These are phyloP conservation scores for Candida sp. DNA, from an alignment of 1,139 yeast genomes.

Conservation along the genomic window DNA sequence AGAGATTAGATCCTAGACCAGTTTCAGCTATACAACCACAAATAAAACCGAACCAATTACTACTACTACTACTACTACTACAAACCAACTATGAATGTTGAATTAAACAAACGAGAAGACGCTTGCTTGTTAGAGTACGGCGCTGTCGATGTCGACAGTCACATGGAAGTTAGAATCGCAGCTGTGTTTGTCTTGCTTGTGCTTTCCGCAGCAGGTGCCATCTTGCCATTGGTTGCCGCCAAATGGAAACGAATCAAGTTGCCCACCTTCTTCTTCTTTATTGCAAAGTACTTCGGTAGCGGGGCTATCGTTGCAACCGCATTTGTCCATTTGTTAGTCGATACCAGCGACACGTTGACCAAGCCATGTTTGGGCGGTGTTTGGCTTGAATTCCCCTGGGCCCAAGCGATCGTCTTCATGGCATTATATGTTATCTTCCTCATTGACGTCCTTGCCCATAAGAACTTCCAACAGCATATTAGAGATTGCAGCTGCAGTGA, in stretches of 20 bases:
- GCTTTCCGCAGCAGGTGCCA: slow-evolving; percentile 34
- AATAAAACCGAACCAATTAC: neutral
- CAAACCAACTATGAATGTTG: neutral
- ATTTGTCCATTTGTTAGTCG: slow-evolving; percentile 37
- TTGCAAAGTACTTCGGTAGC: slow-evolving; percentile 32
- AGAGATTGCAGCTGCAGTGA: neutral
- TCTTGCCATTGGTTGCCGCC: slow-evolving; percentile 31
- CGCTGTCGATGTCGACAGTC: neutral
- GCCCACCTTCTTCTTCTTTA: slow-evolving; percentile 31
- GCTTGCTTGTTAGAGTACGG: neutral
- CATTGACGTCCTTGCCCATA: slow-evolving; percentile 31
- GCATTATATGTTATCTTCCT: slow-evolving; percentile 35
- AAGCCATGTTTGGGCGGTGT: slow-evolving; percentile 34
- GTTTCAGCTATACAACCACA: neutral
- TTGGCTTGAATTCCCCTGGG: slow-evolving; percentile 35
- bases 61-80: neutral
- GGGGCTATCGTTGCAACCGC: slow-evolving; percentile 43
- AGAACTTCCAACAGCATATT: slow-evolving; percentile 17
- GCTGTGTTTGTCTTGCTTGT: slow-evolving; percentile 34
- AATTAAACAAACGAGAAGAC: neutral
- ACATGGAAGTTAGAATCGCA: slow-evolving; percentile 16
- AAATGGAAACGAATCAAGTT: slow-evolving; percentile 22
- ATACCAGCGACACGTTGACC: slow-evolving; percentile 25
- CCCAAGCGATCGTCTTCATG: slow-evolving; percentile 37
- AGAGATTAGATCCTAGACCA: no score